These are phyloP conservation scores for Entrophospora sp. DNA, from an alignment of 192 early-diverging fungal species.

Conservation along the genomic window DNA sequence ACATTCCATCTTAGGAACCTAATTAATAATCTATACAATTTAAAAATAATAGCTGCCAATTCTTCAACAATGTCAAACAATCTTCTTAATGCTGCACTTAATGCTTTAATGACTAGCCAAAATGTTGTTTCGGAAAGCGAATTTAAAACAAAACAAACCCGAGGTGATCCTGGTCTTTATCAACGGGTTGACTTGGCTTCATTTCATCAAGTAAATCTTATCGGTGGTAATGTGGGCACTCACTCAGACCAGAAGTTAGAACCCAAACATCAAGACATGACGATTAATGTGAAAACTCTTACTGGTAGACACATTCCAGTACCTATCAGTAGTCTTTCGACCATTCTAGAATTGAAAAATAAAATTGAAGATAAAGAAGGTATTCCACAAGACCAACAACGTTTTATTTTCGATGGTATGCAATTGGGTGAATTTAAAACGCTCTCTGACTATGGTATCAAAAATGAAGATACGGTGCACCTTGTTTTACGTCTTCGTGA, in stretches of 20 bases:
- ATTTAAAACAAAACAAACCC: background rate
- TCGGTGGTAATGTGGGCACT: background rate
- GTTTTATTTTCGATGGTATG: conserved; percentile 58
- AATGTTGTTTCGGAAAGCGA: background rate
- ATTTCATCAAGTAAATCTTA: background rate
- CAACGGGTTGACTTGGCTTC: background rate
- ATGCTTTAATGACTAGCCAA: background rate
- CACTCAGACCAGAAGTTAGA: background rate
- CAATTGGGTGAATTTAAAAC: conserved; percentile 57
- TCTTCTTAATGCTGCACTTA: conserved; percentile 8
- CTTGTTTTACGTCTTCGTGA: conserved; percentile 55
- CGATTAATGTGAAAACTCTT: conserved; percentile 43
- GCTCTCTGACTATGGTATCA: conserved; percentile 58
- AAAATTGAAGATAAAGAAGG: conserved; percentile 75
- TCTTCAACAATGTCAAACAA: conserved; percentile 94
- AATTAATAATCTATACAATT: too few species aligned
- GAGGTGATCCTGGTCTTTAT: background rate
- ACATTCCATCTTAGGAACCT: too few species aligned
- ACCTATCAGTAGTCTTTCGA: conserved; percentile 58
- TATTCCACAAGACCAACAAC: conserved; percentile 61
- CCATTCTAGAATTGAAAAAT: conserved; percentile 60
- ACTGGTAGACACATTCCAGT: conserved; percentile 90
- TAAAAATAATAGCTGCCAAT: conserved; percentile 80
- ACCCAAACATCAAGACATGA: background rate
- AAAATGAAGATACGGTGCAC: conserved; percentile 58